Evolutionary conservation across 805 yeast species (phyloP).

Genomic region (Ogataea allantospora): DNA sequence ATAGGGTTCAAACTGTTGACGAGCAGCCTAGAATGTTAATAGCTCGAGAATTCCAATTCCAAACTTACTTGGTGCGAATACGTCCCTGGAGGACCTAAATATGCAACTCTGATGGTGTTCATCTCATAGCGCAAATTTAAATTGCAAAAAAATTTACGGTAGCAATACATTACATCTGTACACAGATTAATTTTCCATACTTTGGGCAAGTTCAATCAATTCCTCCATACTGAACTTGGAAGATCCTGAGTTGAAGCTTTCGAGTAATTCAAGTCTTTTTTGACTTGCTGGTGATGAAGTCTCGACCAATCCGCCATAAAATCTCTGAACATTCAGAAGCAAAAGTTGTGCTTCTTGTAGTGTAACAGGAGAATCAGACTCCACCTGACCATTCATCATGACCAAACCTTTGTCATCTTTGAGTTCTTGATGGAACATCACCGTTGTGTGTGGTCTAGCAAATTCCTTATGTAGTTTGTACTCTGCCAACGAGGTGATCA

Average conservation of each 20-base stretch:
- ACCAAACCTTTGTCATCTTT: constrained; percentile 57
- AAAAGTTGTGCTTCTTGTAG: constrained; percentile 77
- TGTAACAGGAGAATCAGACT: constrained; percentile 63
- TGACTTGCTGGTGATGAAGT: constrained; percentile 39
- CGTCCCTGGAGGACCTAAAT: constrained; percentile 88
- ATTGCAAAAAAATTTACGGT: constrained; percentile 4
- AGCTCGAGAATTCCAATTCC: neutral
- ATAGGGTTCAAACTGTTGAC: constrained; percentile 36
- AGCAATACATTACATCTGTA: constrained; percentile 4
- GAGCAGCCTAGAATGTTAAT: constrained; percentile 43
- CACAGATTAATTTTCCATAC: constrained; percentile 48
- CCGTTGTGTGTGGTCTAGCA: constrained; percentile 93
- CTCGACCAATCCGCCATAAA: constrained; percentile 67
- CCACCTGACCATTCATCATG: constrained; percentile 84
- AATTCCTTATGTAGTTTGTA: constrained; percentile 86
- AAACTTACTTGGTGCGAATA: constrained; percentile 78
- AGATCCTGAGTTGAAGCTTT: constrained; percentile 69
- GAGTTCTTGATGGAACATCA: constrained; percentile 83
- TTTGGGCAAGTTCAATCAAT: constrained; percentile 70
- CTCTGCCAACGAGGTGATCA: constrained; percentile 89
- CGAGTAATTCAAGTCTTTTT: constrained; percentile 56
- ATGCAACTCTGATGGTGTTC: constrained; percentile 52
- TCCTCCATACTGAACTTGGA: constrained; percentile 62
- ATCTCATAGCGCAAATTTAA: constrained; percentile 4
- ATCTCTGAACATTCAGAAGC: constrained; percentile 73